Conservation (phyloP, 768 basidiomycete species). For the Strobilomyces dryophilus region DNA sequence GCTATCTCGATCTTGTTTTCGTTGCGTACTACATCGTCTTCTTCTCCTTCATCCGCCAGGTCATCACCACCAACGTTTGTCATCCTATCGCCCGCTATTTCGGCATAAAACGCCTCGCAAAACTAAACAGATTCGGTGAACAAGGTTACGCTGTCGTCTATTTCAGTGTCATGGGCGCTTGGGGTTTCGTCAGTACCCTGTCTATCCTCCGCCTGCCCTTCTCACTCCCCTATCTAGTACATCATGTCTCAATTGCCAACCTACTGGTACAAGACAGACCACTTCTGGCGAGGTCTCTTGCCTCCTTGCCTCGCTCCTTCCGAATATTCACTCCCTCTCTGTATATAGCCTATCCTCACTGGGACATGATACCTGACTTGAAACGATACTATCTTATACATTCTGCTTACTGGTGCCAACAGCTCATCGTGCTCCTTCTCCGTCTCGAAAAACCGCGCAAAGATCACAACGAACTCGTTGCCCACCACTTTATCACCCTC, state of each 20-base stretch:
- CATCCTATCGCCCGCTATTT: constrained; percentile 64
- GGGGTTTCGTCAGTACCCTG: constrained; percentile 65
- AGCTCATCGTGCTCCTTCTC: constrained; percentile 79
- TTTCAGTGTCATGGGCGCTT: constrained; percentile 61
- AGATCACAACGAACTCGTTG: constrained; percentile 82
- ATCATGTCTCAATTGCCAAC: constrained; percentile 82
- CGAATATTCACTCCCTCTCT: neutral
- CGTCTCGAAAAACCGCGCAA: constrained; percentile 92
- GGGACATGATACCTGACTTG: constrained; percentile 79
- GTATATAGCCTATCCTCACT: constrained; percentile 74
- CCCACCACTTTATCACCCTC: constrained; percentile 89
- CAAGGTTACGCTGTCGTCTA: constrained; percentile 87
- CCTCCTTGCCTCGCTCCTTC: neutral
- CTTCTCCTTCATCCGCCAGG: constrained; percentile 85
- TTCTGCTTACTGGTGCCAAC: constrained; percentile 91
- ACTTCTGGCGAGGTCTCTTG: constrained; percentile 77
- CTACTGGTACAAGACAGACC: constrained; percentile 79
- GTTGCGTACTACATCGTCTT: constrained; percentile 80
- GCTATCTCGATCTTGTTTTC: constrained; percentile 73
- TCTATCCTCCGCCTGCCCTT: neutral
- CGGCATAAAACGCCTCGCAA: constrained; percentile 61
- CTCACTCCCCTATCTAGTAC: constrained; percentile 40
- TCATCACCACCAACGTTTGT: constrained; percentile 59
- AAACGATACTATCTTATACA: constrained; percentile 96
- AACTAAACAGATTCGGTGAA: constrained; percentile 85